Conservation (phyloP, 345 rosid genomes). For the Carallia brachiata region DNA sequence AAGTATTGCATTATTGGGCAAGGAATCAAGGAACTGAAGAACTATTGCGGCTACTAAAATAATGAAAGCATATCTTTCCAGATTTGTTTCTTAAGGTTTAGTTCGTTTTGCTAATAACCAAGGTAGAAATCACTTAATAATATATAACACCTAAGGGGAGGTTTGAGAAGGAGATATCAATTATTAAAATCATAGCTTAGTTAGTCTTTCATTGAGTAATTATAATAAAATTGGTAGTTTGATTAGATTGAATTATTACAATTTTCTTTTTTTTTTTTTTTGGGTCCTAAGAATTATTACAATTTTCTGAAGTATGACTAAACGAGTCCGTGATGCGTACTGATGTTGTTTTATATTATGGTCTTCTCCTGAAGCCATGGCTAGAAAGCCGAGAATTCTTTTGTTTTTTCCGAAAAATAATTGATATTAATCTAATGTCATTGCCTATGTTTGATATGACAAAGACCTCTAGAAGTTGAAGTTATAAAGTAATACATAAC, state of each 20-base stretch:
- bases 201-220: constrained; percentile 7
- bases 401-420: too few species aligned
- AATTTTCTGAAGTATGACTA: too few species aligned
- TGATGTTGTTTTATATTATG: too few species aligned
- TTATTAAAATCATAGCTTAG: neutral
- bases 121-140: constrained; percentile 5
- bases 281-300: too few species aligned
- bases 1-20: constrained; percentile 25
- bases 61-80: constrained; percentile 25
- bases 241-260: neutral
- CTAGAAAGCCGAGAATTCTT: too few species aligned
- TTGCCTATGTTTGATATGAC: too few species aligned
- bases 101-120: constrained; percentile 5
- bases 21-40: neutral
- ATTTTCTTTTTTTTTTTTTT: too few species aligned
- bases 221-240: neutral
- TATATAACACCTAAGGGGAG: neutral
- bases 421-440: too few species aligned
- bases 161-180: neutral
- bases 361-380: too few species aligned
- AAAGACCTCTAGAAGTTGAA: too few species aligned
- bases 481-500: too few species aligned
- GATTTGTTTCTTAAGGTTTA: constrained; percentile 23
- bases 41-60: constrained; percentile 25
- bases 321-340: too few species aligned